Base-by-base conservation (phyloP, 2,329 filamentous ascomycete species). In the Colletotrichum orbiculare region DNA sequence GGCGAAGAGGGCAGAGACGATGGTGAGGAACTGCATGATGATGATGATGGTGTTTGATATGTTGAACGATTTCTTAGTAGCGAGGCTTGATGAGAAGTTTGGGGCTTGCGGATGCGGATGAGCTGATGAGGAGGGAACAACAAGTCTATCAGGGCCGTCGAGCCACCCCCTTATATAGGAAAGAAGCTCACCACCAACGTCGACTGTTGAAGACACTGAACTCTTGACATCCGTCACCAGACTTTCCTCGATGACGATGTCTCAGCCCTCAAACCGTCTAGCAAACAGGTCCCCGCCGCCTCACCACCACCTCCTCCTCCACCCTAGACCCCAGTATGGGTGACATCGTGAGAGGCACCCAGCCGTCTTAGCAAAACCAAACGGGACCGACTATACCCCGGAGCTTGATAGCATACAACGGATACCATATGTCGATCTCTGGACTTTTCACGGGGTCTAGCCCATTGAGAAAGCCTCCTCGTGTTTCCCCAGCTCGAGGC, bases 11-110 rank as follows among this genome's bases (percentile, higher is more conserved):
- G 67, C 58, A 43, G 61, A 39, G 57, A 55, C 34, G 25, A 63
- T 50, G 39, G 54, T 17, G 65, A 67, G 37, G 67, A 69, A 62
- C 62, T 67, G 54, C 67, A 69, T 68, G 15, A 49, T 68, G 42
- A 49, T 68, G 42, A 12, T 13, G 11, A 42, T 52, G 13, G 13
- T 15, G 12, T 54, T 47, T 25, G 6, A 5, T 12, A n/a, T 8
- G 43, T 15, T 11, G 34, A 48, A 38, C 9, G 45, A 13, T 46
- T 52, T 25, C 8, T 39, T 42, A 9, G 17, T 17, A 45, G n/a
- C n/a, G 33, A 45, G 33, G 10, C 34, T 57, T 38, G 25, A 53
- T n/a, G 43, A 3, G 43, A 49, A 8, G 39, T 11, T 15, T 10
- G 25, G 39, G 35, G 49, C 49, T 60, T 54, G 34, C 17, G 37